Conservation (phyloP, 2,329 filamentous ascomycete genomes). For the Podosphaera aphanis region DNA sequence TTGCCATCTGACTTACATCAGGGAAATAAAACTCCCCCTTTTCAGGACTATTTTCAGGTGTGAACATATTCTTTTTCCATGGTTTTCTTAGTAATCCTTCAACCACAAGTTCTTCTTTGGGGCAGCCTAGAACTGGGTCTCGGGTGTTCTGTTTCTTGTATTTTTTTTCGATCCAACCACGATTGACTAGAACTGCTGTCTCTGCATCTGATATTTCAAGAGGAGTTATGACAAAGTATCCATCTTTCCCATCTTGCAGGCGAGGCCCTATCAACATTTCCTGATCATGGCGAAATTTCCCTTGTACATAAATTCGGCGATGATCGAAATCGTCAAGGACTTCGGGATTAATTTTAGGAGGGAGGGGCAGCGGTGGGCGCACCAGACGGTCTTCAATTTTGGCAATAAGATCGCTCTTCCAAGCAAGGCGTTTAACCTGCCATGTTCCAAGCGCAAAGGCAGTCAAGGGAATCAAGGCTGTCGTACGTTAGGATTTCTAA, state of each 20-base stretch:
- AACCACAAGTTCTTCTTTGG: constrained; percentile 47
- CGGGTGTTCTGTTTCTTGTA: constrained; percentile 39
- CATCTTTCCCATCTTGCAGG: constrained; percentile 69
- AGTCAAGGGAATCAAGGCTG: constrained; percentile 57
- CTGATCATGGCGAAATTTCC: constrained; percentile 59
- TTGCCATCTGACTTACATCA: constrained; percentile 79
- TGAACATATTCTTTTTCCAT: constrained; percentile 97
- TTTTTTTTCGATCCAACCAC: constrained; percentile 77
- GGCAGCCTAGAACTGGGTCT: constrained; percentile 32
- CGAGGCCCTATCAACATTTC: constrained; percentile 94
- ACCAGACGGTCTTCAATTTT: constrained; percentile 81
- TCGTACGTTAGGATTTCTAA: constrained; percentile 1
- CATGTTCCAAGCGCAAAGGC: constrained; percentile 79
- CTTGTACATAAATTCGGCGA: constrained; percentile 54
- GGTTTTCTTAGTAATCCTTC: constrained; percentile 71
- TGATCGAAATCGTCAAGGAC: constrained; percentile 81
- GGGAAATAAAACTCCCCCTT: constrained; percentile 84
- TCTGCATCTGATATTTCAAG: constrained; percentile 43
- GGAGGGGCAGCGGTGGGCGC: constrained; percentile 63
- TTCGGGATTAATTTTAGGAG: constrained; percentile 57
- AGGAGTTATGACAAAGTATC: constrained; percentile 78
- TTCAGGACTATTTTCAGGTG: constrained; percentile 67
- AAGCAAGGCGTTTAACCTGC: constrained; percentile 80
- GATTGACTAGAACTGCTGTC: constrained; percentile 61
- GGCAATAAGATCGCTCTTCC: constrained; percentile 84